Evolutionary conservation across 305 asterid species (phyloP).

Genomic region (Coffea humblotiana): DNA sequence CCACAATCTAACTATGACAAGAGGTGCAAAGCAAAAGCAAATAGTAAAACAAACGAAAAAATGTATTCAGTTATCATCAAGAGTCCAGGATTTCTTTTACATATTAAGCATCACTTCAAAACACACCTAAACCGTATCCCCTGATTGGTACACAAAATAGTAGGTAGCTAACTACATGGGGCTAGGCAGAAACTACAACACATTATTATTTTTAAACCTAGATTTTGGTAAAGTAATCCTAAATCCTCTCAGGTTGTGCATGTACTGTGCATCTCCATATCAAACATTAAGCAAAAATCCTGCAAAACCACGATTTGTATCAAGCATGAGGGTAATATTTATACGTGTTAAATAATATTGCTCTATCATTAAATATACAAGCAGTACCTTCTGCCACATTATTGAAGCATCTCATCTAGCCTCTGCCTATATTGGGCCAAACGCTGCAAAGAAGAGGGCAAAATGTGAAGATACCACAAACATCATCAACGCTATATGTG

Average conservation of each 20-base stretch:
- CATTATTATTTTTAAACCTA: background rate
- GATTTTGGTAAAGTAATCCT: background rate
- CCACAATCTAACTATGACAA: too few species aligned
- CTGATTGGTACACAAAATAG: slow-evolving; percentile 6
- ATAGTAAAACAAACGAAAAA: background rate
- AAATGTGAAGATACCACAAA: slow-evolving; percentile 6
- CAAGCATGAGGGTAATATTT: background rate
- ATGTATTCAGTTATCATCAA: background rate
- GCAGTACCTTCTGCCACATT: slow-evolving; percentile 15
- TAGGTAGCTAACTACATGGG: background rate
- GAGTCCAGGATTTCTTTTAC: slow-evolving; percentile 4
- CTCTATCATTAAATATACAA: background rate
- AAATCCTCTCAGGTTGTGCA: background rate
- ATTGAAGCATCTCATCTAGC: slow-evolving; percentile 64
- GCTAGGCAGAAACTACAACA: slow-evolving; percentile 6
- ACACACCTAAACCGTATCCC: background rate
- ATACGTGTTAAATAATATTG: background rate
- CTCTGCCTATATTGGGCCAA: slow-evolving; percentile 88
- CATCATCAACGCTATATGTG: background rate
- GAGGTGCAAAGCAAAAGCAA: too few species aligned
- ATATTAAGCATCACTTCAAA: background rate
- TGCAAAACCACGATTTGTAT: background rate
- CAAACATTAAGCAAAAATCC: slow-evolving; percentile 11
- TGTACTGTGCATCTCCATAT: background rate
- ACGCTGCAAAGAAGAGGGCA: slow-evolving; percentile 43